Evolutionary conservation across 352 stramenopile genomes (phyloP), one percentile per base, ranked within the genome.

Genomic region (Phytopythium helicoides): DNA sequence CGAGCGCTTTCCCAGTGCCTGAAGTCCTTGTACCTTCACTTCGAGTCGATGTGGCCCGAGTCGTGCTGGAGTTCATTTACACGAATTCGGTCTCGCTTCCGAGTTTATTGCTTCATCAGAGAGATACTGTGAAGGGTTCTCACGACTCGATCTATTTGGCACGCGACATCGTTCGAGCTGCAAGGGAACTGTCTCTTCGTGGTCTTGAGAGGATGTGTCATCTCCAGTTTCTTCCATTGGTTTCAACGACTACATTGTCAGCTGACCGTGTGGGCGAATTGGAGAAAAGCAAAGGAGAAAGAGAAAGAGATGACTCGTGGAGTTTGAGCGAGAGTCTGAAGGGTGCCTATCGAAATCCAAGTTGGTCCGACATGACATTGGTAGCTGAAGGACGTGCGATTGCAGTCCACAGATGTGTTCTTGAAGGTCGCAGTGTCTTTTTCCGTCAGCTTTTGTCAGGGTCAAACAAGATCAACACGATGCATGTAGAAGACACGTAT

Each of bases 1-100:
- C 26, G 22, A 36, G 19, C 26, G 16, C 14, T 15, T 11, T n/a
- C 6, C 14, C 15, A 3, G 26, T 26, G 8, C 26, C 44, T 3
- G 76, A 89, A 41, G 31, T 88, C 12, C 19, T 89, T 12, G 60
- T 89, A 3, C 64, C 76, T 6, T 57, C 66, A 34, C 55, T 89
- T 8, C 76, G 74, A 10, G 33, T 58, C 6, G 81, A 92, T 21
- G 64, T 90, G 7, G 78, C 74, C 5, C 65, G 56, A 12, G 41
- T 81, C 6, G 28, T 90, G 19, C 47, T 92, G 41, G 77, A 89
- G 48, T 92, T 76, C 57, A 67, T 89, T 35, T 90, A 92, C 69
- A 90, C 77, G 0, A 79, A 92, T 49, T 76, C 69, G 19, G 60
- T 89, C 18, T 76, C 73, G 1, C 36, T 66, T n/a, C n/a, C 71